Percentiles rank a stretch among this genome's conserved stretches.
These are phyloP conservation scores for Starmerella sp. DNA, from an alignment of 805 yeast genomes.

Conservation along the genomic window DNA sequence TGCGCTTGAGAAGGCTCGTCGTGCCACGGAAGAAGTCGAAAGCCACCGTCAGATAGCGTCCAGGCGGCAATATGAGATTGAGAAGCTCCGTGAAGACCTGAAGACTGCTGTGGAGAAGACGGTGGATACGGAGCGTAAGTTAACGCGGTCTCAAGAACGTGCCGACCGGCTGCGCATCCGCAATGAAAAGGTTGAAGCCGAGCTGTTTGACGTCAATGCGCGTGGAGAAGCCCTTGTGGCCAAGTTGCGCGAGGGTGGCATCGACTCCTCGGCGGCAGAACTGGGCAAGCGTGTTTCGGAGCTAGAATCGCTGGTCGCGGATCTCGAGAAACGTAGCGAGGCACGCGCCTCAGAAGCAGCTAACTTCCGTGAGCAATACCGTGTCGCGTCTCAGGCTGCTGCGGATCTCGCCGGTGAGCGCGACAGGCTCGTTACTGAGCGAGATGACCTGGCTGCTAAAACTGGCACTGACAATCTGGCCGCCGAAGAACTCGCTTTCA, in stretches of 20 bases:
- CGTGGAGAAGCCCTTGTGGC: conserved; percentile 23
- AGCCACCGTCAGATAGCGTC: conserved; percentile 34
- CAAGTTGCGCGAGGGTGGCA: conserved; percentile 28
- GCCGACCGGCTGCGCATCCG: conserved; percentile 22
- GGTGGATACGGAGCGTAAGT: conserved; percentile 27
- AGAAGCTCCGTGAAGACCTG: conserved; percentile 36
- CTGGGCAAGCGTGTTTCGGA: neutral
- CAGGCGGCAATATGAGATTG: conserved; percentile 35
- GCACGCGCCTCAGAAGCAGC: neutral
- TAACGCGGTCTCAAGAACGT: conserved; percentile 22
- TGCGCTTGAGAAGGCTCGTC: conserved; percentile 35
- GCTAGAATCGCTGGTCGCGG: neutral
- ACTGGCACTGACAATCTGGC: conserved; percentile 29
- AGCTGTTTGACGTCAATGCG: neutral
- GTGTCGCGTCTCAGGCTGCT: conserved; percentile 23
- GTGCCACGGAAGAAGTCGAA: conserved; percentile 37
- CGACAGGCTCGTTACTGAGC: conserved; percentile 20
- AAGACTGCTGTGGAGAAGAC: conserved; percentile 39
- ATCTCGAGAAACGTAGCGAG: neutral
- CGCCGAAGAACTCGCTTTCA: conserved; percentile 22
- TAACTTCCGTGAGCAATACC: conserved; percentile 37
- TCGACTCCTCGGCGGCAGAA: neutral
- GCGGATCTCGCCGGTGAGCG: conserved; percentile 25
- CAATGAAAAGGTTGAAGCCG: conserved; percentile 23
- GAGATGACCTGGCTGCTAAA: conserved; percentile 38